These are phyloP conservation scores for Calycina herbarum DNA, from an alignment of 2,329 filamentous ascomycete genomes.

Conservation along the genomic window DNA sequence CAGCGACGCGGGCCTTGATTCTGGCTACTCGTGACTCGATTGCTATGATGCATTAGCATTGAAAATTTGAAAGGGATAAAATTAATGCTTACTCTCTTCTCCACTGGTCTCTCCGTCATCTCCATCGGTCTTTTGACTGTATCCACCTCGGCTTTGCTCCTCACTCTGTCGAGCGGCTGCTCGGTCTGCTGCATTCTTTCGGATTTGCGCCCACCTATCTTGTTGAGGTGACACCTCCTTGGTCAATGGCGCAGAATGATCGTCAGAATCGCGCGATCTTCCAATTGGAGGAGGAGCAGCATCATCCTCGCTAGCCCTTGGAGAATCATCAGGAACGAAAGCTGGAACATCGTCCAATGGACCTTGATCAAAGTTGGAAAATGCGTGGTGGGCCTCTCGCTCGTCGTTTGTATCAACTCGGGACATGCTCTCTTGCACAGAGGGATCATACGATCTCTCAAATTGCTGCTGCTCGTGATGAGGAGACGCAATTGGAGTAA, in stretches of 20 bases:
- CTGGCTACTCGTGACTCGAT: slow-evolving; percentile 96
- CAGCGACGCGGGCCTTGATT: slow-evolving; percentile 95
- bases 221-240: slow-evolving; percentile 47
- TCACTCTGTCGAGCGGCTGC: slow-evolving; percentile 66
- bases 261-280: slow-evolving; percentile 22
- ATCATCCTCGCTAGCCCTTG: slow-evolving; percentile 42
- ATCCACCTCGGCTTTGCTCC: slow-evolving; percentile 56
- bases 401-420: slow-evolving; percentile 60
- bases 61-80: background rate
- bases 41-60: slow-evolving; percentile 53
- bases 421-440: slow-evolving; percentile 50
- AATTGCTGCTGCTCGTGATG: slow-evolving; percentile 35
- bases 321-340: slow-evolving; percentile 58
- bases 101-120: slow-evolving; percentile 91
- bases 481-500: slow-evolving; percentile 33
- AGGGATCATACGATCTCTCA: slow-evolving; percentile 46
- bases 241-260: slow-evolving; percentile 36
- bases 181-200: slow-evolving; percentile 87
- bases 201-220: slow-evolving; percentile 94
- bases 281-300: slow-evolving; percentile 36
- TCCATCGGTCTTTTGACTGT: slow-evolving; percentile 58
- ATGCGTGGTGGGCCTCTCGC: slow-evolving; percentile 59
- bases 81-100: slow-evolving; percentile 76
- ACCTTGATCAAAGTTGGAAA: slow-evolving; percentile 79
- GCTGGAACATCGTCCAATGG: slow-evolving; percentile 84